Conservation (phyloP, 768 basidiomycete genomes). For the Lentinula raphanica region DNA sequence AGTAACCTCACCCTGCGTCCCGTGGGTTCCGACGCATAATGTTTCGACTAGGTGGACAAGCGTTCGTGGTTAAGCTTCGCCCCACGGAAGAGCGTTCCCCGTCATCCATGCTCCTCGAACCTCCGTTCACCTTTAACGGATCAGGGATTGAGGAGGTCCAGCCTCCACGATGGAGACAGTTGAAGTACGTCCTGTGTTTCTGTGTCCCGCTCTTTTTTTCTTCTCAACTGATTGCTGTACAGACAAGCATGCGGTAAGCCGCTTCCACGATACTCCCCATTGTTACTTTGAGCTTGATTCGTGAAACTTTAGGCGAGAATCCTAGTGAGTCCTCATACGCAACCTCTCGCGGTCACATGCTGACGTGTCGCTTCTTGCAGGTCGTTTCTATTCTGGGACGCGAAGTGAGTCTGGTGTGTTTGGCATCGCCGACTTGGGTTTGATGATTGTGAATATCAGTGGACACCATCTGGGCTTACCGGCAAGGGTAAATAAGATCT, state of each 20-base stretch:
- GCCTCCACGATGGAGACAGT: constrained; percentile 38
- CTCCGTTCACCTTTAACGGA: constrained; percentile 37
- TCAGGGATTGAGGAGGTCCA: constrained; percentile 19
- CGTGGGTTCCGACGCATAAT: no score
- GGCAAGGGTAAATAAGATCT: constrained; percentile 35
- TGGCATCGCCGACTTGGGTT: background rate
- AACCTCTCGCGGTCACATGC: background rate
- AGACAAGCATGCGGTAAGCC: constrained; percentile 42
- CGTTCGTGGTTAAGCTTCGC: constrained; percentile 46
- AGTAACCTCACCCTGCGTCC: background rate
- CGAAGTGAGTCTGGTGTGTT: constrained; percentile 16
- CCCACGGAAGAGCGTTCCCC: constrained; percentile 42
- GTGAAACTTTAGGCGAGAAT: constrained; percentile 40
- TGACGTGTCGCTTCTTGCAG: background rate
- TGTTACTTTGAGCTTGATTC: background rate
- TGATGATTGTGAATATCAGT: constrained; percentile 10
- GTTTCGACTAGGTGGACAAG: constrained; percentile 37
- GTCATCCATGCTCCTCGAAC: constrained; percentile 43
- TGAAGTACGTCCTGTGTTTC: constrained; percentile 31
- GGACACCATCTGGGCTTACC: constrained; percentile 48
- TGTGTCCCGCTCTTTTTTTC: background rate
- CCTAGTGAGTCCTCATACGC: constrained; percentile 26
- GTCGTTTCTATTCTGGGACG: constrained; percentile 3
- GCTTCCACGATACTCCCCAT: background rate
- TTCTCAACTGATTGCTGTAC: background rate